phyloP scores from a whole-genome alignment of 2,329 filamentous ascomycete species.

The Mollisiaceae sp. region DNA sequence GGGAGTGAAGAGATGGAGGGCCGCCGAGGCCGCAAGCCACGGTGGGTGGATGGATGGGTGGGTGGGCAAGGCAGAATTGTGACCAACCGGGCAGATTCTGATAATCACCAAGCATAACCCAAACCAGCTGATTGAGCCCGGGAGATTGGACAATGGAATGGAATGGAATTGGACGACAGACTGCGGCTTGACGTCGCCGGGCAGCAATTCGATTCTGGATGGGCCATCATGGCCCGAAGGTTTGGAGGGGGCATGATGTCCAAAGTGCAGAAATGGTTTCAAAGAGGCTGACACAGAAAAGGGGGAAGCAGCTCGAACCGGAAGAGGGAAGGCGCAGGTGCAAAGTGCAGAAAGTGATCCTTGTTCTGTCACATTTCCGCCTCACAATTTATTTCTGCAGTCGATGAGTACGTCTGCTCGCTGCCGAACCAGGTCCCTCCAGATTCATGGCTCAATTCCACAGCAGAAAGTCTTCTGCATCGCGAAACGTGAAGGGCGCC shows the following conservation, averaged over 20 bases:
- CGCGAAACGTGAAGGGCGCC: too few relatives aligned
- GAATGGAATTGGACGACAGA: not conserved
- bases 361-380: not conserved
- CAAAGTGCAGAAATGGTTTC: slow-evolving; percentile 3
- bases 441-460: not conserved
- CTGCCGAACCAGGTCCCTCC: not conserved
- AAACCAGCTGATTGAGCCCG: not conserved
- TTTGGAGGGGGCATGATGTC: not conserved
- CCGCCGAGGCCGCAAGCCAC: not conserved
- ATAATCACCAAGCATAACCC: not conserved
- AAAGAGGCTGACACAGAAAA: not conserved
- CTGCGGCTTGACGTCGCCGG: not conserved
- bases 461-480: too few relatives aligned
- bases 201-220: not conserved
- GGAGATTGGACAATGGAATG: not conserved
- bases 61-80: not conserved
- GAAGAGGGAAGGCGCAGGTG: not conserved
- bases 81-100: not conserved
- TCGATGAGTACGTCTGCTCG: not conserved
- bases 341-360: not conserved
- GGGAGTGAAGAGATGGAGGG: not conserved
- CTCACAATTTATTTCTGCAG: not conserved
- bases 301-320: not conserved
- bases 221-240: not conserved
- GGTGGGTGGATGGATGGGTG: too few relatives aligned